phyloP scores from a whole-genome alignment of 164 flowering plant genomes.

The Nymphaea colorata region DNA sequence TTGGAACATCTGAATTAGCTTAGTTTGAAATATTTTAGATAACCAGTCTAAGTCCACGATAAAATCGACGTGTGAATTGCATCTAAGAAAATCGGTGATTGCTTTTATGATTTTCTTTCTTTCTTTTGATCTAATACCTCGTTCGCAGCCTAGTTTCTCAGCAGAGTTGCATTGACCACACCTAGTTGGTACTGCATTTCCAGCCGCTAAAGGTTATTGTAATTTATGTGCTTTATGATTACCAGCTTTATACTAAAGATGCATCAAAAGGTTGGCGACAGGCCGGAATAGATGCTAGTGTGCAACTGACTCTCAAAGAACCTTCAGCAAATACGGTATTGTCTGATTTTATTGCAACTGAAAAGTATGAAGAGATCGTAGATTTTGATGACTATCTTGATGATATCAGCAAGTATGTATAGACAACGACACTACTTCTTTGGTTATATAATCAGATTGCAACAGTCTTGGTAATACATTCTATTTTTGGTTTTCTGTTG shows the following conservation, averaged over 20 bases:
- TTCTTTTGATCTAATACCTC: no score
- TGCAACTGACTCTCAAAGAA: conserved; percentile 43
- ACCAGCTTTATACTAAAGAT: conserved; percentile 72
- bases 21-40: no score
- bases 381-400: conserved; percentile 95
- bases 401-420: conserved; percentile 76
- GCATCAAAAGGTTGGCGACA: conserved; percentile 73
- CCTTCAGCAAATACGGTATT: conserved; percentile 75
- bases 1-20: no score
- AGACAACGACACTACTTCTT: not conserved
- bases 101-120: no score
- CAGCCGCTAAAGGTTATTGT: no score
- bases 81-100: no score
- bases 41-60: no score
- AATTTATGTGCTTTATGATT: not conserved
- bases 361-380: conserved; percentile 60
- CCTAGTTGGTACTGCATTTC: no score
- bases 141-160: no score
- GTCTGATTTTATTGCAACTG: conserved; percentile 58
- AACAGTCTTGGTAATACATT: not conserved
- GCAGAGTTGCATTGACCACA: no score
- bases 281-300: conserved; percentile 44
- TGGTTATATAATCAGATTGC: not conserved
- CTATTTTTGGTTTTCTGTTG: not conserved
- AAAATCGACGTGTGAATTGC: no score